Percentiles rank a stretch among this genome's conserved stretches.
Conservation (phyloP, 768 basidiomycete species). For the Pholiota molesta region DNA sequence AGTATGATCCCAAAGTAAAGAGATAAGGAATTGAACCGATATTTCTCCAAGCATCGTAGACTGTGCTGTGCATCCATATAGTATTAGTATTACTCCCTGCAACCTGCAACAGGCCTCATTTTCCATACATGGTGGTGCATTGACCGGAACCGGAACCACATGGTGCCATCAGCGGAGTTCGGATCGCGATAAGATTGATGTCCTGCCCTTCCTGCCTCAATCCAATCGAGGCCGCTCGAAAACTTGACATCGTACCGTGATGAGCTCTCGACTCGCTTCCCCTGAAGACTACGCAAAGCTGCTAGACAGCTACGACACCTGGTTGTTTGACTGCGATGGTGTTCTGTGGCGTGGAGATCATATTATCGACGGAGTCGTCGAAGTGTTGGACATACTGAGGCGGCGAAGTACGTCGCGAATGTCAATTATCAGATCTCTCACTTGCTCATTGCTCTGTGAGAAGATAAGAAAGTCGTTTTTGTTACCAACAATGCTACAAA, state of each 20-base stretch:
- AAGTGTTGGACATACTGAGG: slow-evolving; percentile 76
- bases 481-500: slow-evolving; percentile 98
- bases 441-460: slow-evolving; percentile 14
- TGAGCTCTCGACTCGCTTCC: slow-evolving; percentile 43
- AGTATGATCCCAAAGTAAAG: neutral
- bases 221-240: neutral
- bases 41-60: neutral
- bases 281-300: slow-evolving; percentile 49
- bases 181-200: neutral
- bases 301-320: slow-evolving; percentile 81
- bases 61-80: neutral
- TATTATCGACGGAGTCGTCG: slow-evolving; percentile 74
- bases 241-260: slow-evolving; percentile 11
- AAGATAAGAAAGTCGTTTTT: slow-evolving; percentile 86
- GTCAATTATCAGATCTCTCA: slow-evolving; percentile 7
- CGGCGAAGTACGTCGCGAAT: slow-evolving; percentile 58
- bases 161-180: neutral
- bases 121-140: neutral
- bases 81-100: neutral
- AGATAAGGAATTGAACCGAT: neutral
- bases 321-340: slow-evolving; percentile 96
- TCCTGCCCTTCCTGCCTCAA: neutral
- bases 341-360: slow-evolving; percentile 90
- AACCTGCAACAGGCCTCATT: neutral
- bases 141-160: neutral